Evolutionary conservation across 176 grass and related monocot genomes (phyloP).

Genomic region (Olyra latifolia): DNA sequence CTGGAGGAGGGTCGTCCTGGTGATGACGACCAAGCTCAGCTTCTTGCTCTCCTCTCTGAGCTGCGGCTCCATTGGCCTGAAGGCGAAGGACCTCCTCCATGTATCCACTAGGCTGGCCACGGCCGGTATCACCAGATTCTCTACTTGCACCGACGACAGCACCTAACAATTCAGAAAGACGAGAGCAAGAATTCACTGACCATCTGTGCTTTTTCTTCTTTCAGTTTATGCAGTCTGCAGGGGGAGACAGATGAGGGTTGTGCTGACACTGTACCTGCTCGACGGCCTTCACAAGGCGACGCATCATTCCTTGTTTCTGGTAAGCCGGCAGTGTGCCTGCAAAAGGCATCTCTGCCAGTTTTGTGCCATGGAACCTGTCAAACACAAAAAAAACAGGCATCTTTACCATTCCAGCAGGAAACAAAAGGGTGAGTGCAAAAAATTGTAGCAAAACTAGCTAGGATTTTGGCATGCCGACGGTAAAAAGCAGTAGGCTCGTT

Average conservation of each 20-base stretch:
- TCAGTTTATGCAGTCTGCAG: too few species aligned
- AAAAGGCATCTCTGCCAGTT: constrained; percentile 83
- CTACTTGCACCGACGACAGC: constrained; percentile 53
- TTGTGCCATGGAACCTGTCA: constrained; percentile 69
- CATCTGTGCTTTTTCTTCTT: background rate
- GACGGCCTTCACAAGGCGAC: constrained; percentile 54
- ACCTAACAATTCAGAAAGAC: constrained; percentile 29
- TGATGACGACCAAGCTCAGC: constrained; percentile 60
- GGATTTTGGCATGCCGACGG: background rate
- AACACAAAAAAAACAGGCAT: background rate
- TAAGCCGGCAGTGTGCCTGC: constrained; percentile 67
- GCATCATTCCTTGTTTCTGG: constrained; percentile 76
- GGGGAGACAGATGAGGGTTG: too few species aligned
- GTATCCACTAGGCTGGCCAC: constrained; percentile 51
- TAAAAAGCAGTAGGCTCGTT: background rate
- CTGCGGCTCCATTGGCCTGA: constrained; percentile 32
- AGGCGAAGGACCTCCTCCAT: constrained; percentile 75
- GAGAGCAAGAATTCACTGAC: background rate
- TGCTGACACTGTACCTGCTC: constrained; percentile 76
- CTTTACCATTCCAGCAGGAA: background rate
- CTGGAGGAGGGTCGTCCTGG: constrained; percentile 57
- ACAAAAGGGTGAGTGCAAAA: background rate
- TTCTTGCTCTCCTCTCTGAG: constrained; percentile 48
- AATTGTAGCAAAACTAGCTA: background rate
- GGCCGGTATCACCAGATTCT: constrained; percentile 65